phyloP scores from a whole-genome alignment of 1,284 basidiomycete species.

The Sutorius eximius region DNA sequence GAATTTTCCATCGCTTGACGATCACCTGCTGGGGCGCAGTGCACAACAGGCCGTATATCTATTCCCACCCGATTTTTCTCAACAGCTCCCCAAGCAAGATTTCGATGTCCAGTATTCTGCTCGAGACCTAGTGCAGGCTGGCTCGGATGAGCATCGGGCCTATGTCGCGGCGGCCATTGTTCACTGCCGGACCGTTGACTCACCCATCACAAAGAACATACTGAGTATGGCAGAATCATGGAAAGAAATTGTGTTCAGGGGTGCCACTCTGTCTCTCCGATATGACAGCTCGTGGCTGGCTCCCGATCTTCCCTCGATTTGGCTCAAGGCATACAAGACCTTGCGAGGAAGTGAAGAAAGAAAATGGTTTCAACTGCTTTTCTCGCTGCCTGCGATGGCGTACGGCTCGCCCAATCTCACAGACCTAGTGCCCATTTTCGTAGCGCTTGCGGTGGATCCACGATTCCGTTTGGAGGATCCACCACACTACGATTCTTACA shows the following conservation, averaged over 20 bases:
- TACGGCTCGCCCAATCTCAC: neutral
- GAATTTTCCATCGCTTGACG: conserved; percentile 2
- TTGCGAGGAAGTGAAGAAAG: conserved; percentile 14
- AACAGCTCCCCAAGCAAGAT: no score
- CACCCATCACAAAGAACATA: neutral
- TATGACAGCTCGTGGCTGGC: conserved; percentile 17
- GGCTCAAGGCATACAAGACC: conserved; percentile 32
- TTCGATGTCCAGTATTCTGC: neutral
- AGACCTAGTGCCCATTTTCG: neutral
- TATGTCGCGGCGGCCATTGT: neutral
- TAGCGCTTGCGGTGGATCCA: neutral
- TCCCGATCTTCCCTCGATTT: conserved; percentile 14
- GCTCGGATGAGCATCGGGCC: neutral
- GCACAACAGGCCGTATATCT: conserved; percentile 4
- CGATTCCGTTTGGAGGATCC: neutral
- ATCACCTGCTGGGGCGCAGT: conserved; percentile 16
- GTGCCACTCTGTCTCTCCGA: neutral
- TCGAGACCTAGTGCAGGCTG: neutral
- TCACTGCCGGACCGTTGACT: neutral
- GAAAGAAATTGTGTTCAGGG: neutral
- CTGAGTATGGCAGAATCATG: neutral
- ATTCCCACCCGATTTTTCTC: conserved; percentile 6
- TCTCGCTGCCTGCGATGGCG: conserved; percentile 25
- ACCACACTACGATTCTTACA: neutral
- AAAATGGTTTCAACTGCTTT: conserved; percentile 25